A percentile compares a stretch with the other conserved stretches of the same genome.
These are phyloP conservation scores for Helianthus tuberosus DNA, from an alignment of 129 eudicot genomes.

Conservation along the genomic window DNA sequence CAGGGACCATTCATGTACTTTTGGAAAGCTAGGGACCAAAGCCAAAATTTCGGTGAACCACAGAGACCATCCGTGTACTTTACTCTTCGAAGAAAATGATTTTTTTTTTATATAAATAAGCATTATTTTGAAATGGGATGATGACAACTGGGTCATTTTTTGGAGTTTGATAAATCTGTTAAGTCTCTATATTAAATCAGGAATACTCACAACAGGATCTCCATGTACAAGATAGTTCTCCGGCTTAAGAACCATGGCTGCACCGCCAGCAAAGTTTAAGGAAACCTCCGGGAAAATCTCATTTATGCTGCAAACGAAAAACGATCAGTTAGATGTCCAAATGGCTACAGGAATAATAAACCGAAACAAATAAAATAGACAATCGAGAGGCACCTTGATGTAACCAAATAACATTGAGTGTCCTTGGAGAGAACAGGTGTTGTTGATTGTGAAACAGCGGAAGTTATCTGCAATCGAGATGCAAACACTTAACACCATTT, in stretches of 20 bases:
- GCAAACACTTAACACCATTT: slow-evolving; percentile 2
- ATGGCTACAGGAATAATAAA: neutral
- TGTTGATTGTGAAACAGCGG: slow-evolving; percentile 59
- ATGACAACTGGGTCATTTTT: no score
- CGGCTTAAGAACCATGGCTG: slow-evolving; percentile 76
- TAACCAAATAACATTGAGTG: slow-evolving; percentile 68
- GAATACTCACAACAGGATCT: slow-evolving; percentile 72
- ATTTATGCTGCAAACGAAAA: slow-evolving; percentile 40
- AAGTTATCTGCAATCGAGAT: slow-evolving; percentile 66
- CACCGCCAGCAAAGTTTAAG: slow-evolving; percentile 94
- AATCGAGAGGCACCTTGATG: slow-evolving; percentile 51
- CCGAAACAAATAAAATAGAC: neutral
- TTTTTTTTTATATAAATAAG: no score
- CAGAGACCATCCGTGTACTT: no score
- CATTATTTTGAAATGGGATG: no score
- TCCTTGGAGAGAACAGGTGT: slow-evolving; percentile 56
- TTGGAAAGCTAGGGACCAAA: no score
- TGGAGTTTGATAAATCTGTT: no score
- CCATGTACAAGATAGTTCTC: slow-evolving; percentile 72
- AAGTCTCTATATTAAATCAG: no score
- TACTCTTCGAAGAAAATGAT: no score
- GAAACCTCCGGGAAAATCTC: slow-evolving; percentile 75
- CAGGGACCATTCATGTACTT: no score
- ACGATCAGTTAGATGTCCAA: slow-evolving; percentile 19
- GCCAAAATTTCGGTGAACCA: no score